Conservation (phyloP, 352 stramenopile genomes). For the Pythium pectinolyticum region DNA sequence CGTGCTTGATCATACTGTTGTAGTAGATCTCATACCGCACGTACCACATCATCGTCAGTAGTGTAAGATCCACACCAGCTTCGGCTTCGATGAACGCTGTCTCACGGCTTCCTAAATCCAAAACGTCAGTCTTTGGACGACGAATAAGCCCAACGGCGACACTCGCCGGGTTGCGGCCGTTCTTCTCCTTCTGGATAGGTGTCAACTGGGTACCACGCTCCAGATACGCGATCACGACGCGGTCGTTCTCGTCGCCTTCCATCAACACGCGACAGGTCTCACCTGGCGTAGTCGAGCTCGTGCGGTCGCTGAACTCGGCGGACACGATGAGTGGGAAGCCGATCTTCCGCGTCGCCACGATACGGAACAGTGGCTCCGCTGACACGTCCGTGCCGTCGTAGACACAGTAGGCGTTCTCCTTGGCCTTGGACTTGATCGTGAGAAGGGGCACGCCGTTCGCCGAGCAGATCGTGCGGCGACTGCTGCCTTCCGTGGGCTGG, state of each 20-base stretch:
- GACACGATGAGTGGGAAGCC: background rate
- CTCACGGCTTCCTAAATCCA: conserved; percentile 3
- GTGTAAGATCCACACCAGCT: conserved; percentile 11
- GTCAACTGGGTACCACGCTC: background rate
- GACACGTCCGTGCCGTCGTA: background rate
- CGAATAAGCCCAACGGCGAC: conserved; percentile 3
- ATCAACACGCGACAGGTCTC: background rate
- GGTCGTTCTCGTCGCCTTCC: background rate
- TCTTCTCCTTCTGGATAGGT: background rate
- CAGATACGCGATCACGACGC: background rate
- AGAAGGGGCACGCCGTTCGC: background rate
- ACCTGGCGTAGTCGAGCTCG: background rate
- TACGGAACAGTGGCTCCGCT: background rate
- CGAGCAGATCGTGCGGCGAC: conserved; percentile 9
- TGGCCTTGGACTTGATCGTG: background rate
- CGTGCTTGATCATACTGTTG: background rate
- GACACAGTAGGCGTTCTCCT: background rate
- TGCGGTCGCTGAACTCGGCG: conserved; percentile 10
- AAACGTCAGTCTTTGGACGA: conserved; percentile 5
- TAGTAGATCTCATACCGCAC: conserved; percentile 14
- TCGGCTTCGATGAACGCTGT: conserved; percentile 10
- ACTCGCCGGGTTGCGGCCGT: background rate
- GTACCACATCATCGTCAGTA: conserved; percentile 12
- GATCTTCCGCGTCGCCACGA: background rate
- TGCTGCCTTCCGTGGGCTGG: background rate